These are phyloP conservation scores for Azolla pinnata DNA, from an alignment of 75 land plant species.

Conservation along the genomic window DNA sequence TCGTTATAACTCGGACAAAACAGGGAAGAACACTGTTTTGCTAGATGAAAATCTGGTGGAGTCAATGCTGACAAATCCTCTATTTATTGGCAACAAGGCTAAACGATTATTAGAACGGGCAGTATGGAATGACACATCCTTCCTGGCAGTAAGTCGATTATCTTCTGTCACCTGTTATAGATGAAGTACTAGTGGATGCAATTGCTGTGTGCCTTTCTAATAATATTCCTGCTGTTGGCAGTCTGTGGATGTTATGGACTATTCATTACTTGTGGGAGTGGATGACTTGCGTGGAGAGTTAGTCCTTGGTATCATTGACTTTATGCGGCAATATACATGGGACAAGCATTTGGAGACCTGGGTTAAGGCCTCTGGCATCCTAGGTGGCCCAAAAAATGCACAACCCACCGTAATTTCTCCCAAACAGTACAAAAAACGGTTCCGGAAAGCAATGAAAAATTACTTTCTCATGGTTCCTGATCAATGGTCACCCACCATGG, in stretches of 20 bases:
- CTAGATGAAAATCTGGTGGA: constrained; percentile 85
- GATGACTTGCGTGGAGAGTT: constrained; percentile 57
- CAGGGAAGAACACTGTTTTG: constrained; percentile 46
- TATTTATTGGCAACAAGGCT: constrained; percentile 64
- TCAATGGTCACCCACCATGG: constrained; percentile 41
- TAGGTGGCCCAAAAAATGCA: constrained; percentile 73
- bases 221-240: too few relatives aligned
- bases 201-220: background rate
- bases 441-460: constrained; percentile 78
- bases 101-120: constrained; percentile 74
- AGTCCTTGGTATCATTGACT: constrained; percentile 92
- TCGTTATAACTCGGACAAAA: constrained; percentile 48
- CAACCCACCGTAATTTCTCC: constrained; percentile 87
- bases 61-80: constrained; percentile 65
- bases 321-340: constrained; percentile 83
- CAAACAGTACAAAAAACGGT: constrained; percentile 80
- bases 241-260: constrained; percentile 93
- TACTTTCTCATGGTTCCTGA: constrained; percentile 82
- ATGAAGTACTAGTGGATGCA: too few relatives aligned
- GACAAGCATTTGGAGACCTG: constrained; percentile 98
- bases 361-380: constrained; percentile 81
- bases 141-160: constrained; percentile 67
- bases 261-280: constrained; percentile 90
- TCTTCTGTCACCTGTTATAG: too few relatives aligned
- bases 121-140: constrained; percentile 89